A percentile compares a stretch with the other conserved stretches of the same genome.
Conservation (phyloP, 164 flowering plant species). For the Vitis vinifera region ASM3070453v1 NC_081814.1:4164501-4165000, state of each 20-base stretch:
- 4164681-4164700: conserved; percentile 6
- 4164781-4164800: conserved; percentile 26
- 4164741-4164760: conserved; percentile 31
- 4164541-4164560: conserved; percentile 27
- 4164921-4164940: conserved; percentile 57
- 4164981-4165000: conserved; percentile 51
- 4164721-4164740: conserved; percentile 30
- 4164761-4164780: conserved; percentile 38
- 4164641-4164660: conserved; percentile 34
- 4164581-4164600: conserved; percentile 16
- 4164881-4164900: conserved; percentile 39
- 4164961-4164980: conserved; percentile 38
- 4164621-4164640: conserved; percentile 45
- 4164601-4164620: conserved; percentile 20
- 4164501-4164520: conserved; percentile 37
- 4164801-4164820: too few species aligned
- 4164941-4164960: conserved; percentile 37
- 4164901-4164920: conserved; percentile 48
- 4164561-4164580: conserved; percentile 12
- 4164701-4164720: conserved; percentile 32
- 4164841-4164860: too few species aligned
- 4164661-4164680: conserved; percentile 11
- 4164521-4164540: conserved; percentile 44
- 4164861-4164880: conserved; percentile 57
- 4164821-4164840: too few species aligned